Evolutionary conservation across 192 early-diverging fungal genomes (phyloP).

Genomic region (Chytriomyces sp.): DNA sequence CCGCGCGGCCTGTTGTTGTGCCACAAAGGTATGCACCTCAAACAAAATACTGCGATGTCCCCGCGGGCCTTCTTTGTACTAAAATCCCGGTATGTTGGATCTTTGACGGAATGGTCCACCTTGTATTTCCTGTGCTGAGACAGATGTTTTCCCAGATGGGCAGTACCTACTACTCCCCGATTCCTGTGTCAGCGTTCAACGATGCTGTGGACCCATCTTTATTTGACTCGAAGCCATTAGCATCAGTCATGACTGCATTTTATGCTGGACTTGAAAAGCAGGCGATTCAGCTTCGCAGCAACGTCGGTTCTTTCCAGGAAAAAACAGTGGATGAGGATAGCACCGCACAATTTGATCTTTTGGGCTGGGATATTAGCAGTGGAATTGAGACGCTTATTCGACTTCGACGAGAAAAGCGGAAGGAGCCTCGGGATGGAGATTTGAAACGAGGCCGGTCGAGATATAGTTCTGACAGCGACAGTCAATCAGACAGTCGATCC

Average conservation of each 20-base stretch:
- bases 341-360: neutral
- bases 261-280: neutral
- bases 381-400: neutral
- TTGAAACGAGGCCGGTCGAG: neutral
- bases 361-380: neutral
- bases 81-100: neutral
- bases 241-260: neutral
- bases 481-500: neutral
- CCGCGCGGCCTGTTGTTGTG: neutral
- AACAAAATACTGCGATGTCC: neutral
- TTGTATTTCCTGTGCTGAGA: neutral
- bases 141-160: neutral
- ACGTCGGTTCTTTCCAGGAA: neutral
- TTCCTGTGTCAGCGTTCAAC: neutral
- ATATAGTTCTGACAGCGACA: neutral
- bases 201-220: neutral
- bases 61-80: neutral
- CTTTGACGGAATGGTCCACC: neutral
- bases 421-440: neutral
- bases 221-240: neutral
- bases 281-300: neutral
- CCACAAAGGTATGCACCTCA: neutral
- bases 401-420: neutral
- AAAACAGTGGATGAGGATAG: neutral
- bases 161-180: constrained; percentile 1